These are phyloP conservation scores for Gamsiella multidivaricata DNA, from an alignment of 192 early-diverging fungal species.

Conservation along the genomic window DNA sequence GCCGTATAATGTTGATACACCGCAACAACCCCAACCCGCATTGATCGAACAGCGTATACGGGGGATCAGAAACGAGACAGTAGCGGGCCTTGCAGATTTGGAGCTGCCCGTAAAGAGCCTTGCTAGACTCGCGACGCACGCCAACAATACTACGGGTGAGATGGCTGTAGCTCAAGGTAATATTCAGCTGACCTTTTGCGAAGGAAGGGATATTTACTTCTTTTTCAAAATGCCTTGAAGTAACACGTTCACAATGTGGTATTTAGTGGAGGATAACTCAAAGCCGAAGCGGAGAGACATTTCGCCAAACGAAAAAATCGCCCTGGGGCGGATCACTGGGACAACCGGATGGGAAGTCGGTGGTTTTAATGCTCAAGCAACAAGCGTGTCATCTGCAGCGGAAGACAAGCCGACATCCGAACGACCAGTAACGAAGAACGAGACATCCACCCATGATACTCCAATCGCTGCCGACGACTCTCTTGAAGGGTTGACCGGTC, in stretches of 20 bases:
- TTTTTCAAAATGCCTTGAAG: no score
- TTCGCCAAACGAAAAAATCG: no score
- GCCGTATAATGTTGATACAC: neutral
- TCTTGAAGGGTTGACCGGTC: constrained; percentile 29
- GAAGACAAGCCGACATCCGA: constrained; percentile 1
- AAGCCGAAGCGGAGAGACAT: no score
- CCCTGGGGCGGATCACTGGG: neutral
- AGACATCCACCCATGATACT: neutral
- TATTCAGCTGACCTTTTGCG: no score
- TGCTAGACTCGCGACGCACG: no score
- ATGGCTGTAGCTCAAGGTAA: no score
- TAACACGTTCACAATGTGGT: no score
- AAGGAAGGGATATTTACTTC: no score
- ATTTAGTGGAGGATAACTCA: no score
- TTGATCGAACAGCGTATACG: neutral
- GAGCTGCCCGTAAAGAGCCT: no score
- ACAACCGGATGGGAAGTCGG: constrained; percentile 31
- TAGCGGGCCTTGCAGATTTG: no score
- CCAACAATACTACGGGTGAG: no score
- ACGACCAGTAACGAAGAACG: neutral
- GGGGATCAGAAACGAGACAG: neutral
- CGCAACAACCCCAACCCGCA: neutral
- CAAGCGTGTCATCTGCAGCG: neutral
- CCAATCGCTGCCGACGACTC: neutral
- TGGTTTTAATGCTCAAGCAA: neutral